phyloP scores from a whole-genome alignment of 2,329 filamentous ascomycete species.

The Fusarium decemcellulare region DNA sequence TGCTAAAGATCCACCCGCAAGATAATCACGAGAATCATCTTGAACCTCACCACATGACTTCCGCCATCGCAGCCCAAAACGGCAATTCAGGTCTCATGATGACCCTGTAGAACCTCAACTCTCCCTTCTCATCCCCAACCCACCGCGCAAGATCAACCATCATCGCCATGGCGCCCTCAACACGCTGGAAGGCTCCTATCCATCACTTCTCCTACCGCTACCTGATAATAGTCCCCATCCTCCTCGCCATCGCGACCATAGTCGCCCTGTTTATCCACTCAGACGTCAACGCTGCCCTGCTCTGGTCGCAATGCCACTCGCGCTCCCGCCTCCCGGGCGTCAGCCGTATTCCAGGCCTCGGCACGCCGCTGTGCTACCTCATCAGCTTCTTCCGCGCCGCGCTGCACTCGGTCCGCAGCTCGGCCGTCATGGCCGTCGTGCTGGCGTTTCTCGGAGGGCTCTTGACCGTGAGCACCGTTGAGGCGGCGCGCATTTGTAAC shows the following conservation, averaged over 20 bases:
- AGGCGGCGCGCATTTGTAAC: slow-evolving; percentile 62
- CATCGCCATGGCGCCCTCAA: slow-evolving; percentile 27
- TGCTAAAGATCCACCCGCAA: too few relatives aligned
- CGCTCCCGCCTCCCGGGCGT: slow-evolving; percentile 60
- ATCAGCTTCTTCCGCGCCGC: slow-evolving; percentile 65
- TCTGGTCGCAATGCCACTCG: slow-evolving; percentile 68
- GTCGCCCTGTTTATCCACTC: slow-evolving; percentile 60
- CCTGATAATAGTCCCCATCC: slow-evolving; percentile 63
- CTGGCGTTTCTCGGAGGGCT: slow-evolving; percentile 63
- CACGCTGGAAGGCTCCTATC: slow-evolving; percentile 59
- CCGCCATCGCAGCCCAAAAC: neutral
- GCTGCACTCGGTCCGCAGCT: slow-evolving; percentile 57
- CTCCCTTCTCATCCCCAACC: neutral
- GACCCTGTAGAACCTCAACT: neutral
- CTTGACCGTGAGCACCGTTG: slow-evolving; percentile 64
- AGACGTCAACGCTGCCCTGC: slow-evolving; percentile 65
- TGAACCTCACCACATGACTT: slow-evolving; percentile 35
- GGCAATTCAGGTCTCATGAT: neutral
- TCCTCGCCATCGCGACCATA: slow-evolving; percentile 61
- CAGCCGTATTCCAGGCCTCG: slow-evolving; percentile 60
- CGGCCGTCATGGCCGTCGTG: slow-evolving; percentile 58
- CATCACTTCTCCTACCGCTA: slow-evolving; percentile 67
- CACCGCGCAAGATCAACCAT: neutral
- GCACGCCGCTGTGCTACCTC: slow-evolving; percentile 63
- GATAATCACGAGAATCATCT: slow-evolving; percentile 36